A percentile compares a stretch with the other conserved stretches of the same genome.
Conservation (phyloP, 495 filamentous ascomycete genomes). For the Clohesyomyces aquaticus region DNA sequence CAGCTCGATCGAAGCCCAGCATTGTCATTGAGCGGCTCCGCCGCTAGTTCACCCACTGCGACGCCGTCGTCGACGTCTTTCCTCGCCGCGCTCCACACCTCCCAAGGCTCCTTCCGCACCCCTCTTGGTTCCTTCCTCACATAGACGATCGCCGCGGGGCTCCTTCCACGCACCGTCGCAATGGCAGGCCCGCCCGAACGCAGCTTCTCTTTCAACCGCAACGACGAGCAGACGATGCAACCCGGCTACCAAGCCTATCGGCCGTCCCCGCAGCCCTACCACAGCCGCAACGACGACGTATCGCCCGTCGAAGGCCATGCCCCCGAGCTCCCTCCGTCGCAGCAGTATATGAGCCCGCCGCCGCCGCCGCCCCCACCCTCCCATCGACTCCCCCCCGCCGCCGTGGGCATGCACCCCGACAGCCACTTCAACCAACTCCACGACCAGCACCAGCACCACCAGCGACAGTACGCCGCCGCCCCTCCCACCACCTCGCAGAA, state of each 20-base stretch:
- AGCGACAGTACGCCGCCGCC: slow-evolving; percentile 24
- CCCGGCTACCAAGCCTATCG: slow-evolving; percentile 18
- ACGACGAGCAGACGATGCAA: slow-evolving; percentile 16
- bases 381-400: too few relatives aligned
- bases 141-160: too few relatives aligned
- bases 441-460: slow-evolving; percentile 24
- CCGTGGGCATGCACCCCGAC: slow-evolving; percentile 30
- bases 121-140: too few relatives aligned
- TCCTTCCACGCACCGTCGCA: not conserved
- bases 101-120: not conserved
- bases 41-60: not conserved
- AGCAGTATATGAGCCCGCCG: slow-evolving; percentile 16
- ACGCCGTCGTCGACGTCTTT: not conserved
- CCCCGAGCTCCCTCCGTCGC: slow-evolving; percentile 23
- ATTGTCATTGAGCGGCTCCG: not conserved
- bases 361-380: slow-evolving; percentile 33
- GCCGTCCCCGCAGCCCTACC: slow-evolving; percentile 28
- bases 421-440: slow-evolving; percentile 27
- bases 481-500: slow-evolving; percentile 9
- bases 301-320: slow-evolving; percentile 28
- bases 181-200: slow-evolving; percentile 27
- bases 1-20: not conserved
- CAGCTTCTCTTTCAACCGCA: slow-evolving; percentile 30
- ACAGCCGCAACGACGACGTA: slow-evolving; percentile 19
- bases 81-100: too few relatives aligned